phyloP scores from a whole-genome alignment of 1,284 basidiomycete species.

The Coniferiporia sulphurascens region DNA sequence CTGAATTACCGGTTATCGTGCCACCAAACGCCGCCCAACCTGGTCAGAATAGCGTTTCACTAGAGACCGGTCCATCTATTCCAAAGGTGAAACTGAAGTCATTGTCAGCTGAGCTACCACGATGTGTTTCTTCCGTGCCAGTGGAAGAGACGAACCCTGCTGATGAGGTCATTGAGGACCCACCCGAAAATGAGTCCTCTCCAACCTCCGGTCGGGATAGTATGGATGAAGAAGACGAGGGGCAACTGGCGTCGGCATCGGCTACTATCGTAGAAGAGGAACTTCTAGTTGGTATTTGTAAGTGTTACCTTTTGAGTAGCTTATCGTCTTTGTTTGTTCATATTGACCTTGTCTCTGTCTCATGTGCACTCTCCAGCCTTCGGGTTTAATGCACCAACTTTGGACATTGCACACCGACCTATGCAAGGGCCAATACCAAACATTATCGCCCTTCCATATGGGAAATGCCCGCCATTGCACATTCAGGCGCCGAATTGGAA shows the following conservation, averaged over 20 bases:
- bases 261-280: conserved; percentile 18
- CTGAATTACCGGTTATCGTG: not conserved
- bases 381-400: conserved; percentile 55
- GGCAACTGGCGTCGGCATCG: conserved; percentile 7
- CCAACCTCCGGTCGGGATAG: not conserved
- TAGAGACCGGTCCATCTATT: not conserved
- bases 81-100: conserved; percentile 1
- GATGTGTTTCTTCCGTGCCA: not conserved
- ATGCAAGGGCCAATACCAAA: conserved; percentile 59
- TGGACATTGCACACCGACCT: conserved; percentile 40
- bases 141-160: not conserved
- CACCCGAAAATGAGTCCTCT: not conserved
- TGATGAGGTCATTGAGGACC: not conserved
- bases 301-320: not conserved
- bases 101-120: not conserved
- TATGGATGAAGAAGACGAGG: not conserved
- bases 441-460: conserved; percentile 64
- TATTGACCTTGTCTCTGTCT: conserved; percentile 16
- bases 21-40: conserved; percentile 1
- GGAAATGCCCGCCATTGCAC: conserved; percentile 60
- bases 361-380: conserved; percentile 40
- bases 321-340: not conserved
- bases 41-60: not conserved
- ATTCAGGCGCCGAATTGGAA: conserved; percentile 70
- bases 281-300: conserved; percentile 20